Evolutionary conservation across 2,329 filamentous ascomycete genomes (phyloP), one percentile per base, ranked within the genome.

Genomic region (Alternaria gansuensis): DNA sequence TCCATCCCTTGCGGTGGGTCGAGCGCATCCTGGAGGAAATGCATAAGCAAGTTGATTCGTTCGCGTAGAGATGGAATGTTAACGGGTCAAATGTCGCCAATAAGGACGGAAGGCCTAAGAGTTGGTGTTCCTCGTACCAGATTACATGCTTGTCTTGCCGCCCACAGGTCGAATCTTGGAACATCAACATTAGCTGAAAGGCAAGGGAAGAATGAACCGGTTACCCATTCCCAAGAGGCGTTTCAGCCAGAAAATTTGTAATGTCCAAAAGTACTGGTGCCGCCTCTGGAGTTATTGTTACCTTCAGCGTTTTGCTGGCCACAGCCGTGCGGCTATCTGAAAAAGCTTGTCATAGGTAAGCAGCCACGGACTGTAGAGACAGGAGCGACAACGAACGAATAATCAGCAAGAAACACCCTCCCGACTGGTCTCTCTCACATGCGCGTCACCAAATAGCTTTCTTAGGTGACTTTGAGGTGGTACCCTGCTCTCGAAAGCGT

Each of bases 281-380:
- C 71, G 67, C 48, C 45, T 17, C 62, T 68, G 59, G 65, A 62
- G 59, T 55, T 65, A 54, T 61, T 53, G 54, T 63, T 50, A 65
- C 68, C 53, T 59, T 66, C 17, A 58, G 65, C 64, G 41, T 61
- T 65, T 69, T 56, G 63, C 59, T 64, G 57, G 71, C 69, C 68
- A 72, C 67, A 73, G 44, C 72, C 69, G 70, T 67, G 68, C 61
- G 63, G 64, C 64, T 54, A 67, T 74, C 67, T 72, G 69, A 72
- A 73, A 70, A 73, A 71, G 67, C 70, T 59, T 72, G 68, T 52
- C n/a, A 63, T 45, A 62, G 59, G 58, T 63, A 34, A 62, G 54
- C 56, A 53, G 34, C 48, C 40, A 43, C 45, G 31, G 45, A 44
- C 44, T 40, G 37, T 49, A 57, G 52, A 44, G 24, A 45, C 24